Percentiles rank a stretch among this genome's conserved stretches.
Conservation (phyloP, 129 eudicot species). For the Chrysanthemum lavandulifolium region DNA sequence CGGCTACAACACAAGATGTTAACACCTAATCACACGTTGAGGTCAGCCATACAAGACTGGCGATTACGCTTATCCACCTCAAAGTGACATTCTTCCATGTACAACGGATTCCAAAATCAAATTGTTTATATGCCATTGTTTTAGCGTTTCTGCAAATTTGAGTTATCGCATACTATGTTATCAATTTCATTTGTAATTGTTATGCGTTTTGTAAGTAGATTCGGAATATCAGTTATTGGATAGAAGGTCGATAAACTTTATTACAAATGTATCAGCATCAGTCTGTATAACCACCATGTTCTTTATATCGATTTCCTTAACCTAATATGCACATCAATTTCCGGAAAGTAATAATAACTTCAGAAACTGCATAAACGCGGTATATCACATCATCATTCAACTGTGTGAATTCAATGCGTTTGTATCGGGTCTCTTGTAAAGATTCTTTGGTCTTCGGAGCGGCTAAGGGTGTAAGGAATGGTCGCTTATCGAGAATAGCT, state of each 20-base stretch:
- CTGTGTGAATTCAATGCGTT: conserved; percentile 87
- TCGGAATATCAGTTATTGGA: background rate
- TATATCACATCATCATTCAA: conserved; percentile 28
- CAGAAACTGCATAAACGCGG: conserved; percentile 16
- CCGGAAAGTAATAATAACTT: conserved; percentile 13
- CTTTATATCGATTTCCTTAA: conserved; percentile 9
- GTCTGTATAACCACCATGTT: conserved; percentile 2
- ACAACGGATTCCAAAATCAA: too few relatives aligned
- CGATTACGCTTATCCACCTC: too few relatives aligned
- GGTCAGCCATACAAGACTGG: too few relatives aligned
- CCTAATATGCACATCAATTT: conserved; percentile 30
- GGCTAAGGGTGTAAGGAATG: conserved; percentile 79
- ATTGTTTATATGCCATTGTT: conserved; percentile 14
- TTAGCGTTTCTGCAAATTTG: background rate
- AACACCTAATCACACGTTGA: too few relatives aligned
- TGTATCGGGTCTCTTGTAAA: conserved; percentile 87
- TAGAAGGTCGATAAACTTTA: conserved; percentile 11
- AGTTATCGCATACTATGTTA: conserved; percentile 13
- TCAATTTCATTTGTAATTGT: conserved; percentile 18
- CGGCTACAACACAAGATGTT: too few relatives aligned
- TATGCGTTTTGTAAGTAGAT: conserved; percentile 4
- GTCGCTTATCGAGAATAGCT: conserved; percentile 71
- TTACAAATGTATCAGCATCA: background rate
- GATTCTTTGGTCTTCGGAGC: conserved; percentile 87
- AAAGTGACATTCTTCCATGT: too few relatives aligned